A percentile compares a stretch with the other conserved stretches of the same genome.
Evolutionary conservation across 139 green algal species (phyloP).

Genomic region (Picochlorum sp.): DNA sequence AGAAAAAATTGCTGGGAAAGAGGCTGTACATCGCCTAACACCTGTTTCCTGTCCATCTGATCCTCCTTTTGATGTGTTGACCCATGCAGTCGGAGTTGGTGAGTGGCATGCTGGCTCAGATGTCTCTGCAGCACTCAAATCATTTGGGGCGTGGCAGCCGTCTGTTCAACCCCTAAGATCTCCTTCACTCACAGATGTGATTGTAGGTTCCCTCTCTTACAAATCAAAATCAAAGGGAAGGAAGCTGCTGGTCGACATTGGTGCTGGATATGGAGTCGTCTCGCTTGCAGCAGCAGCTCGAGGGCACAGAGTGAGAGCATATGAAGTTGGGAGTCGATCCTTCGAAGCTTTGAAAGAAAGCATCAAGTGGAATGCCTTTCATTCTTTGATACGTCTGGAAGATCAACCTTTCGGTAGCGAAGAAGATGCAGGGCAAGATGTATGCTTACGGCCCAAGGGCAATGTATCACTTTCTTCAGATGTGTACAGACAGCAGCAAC

Average conservation of each 20-base stretch:
- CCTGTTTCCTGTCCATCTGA: constrained; percentile 51
- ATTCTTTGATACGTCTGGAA: constrained; percentile 24
- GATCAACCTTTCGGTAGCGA: constrained; percentile 33
- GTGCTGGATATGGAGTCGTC: constrained; percentile 62
- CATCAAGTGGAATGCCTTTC: constrained; percentile 59
- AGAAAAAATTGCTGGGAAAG: not conserved
- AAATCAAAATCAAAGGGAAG: too few relatives aligned
- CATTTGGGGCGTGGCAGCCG: constrained; percentile 65
- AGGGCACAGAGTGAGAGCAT: constrained; percentile 54
- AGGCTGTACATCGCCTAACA: constrained; percentile 23
- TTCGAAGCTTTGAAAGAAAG: constrained; percentile 39
- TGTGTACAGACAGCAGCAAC: constrained; percentile 8
- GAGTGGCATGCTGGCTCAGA: constrained; percentile 41
- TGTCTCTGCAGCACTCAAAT: constrained; percentile 38
- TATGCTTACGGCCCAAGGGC: constrained; percentile 9
- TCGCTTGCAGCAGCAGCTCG: constrained; percentile 60
- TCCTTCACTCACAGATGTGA: constrained; percentile 58
- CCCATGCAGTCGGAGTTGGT: constrained; percentile 10
- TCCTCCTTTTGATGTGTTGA: constrained; percentile 64
- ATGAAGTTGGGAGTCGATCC: constrained; percentile 42
- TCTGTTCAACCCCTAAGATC: constrained; percentile 29
- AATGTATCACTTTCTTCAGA: not conserved
- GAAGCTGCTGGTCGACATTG: constrained; percentile 63
- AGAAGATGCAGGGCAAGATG: constrained; percentile 19
- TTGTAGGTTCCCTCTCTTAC: constrained; percentile 42